Evolutionary conservation across 805 yeast genomes (phyloP), one percentile per base, ranked within the genome.

Genomic region (Yarrowia sp.): DNA sequence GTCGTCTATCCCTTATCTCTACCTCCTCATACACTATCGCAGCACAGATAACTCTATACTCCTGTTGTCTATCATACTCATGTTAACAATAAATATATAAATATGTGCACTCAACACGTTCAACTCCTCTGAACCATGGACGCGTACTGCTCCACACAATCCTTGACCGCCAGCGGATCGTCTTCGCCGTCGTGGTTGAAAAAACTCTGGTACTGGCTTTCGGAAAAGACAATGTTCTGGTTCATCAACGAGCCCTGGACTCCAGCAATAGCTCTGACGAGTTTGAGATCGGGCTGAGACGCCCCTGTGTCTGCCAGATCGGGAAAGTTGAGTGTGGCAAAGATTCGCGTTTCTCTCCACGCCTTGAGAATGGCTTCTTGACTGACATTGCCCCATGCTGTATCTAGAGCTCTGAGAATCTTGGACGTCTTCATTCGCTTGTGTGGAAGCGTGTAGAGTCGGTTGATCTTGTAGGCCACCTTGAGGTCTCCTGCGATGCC

Each of bases 131-230:
- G 58, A n/a, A 51, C 58, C 30, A 51, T 35, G 19, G 58, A 16
- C 10, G 58, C 58, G 17, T 51, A 51, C 41, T 51, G 58, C 41
- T 51, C 58, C 4, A 51, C 58, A 10, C 58, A 33, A 6, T 51
- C 58, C 32, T 35, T 35, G 22, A 51, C 58, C 10, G 58, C 30
- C 16, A 28, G 14, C 10, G 58, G 41, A 3, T 51, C 58, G 30
- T 51, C 58, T 22, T 51, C 58, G 2, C 58, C 58, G 11, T 51
- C 58, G 26, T 51, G 58, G 41, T 35, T 51, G 30, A 51, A 51
- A 10, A 33, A 51, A 4, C 32, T 22, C 58, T 51, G 58, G 35
- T 32, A 51, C 58, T 51, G 58, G 41, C n/a, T 35, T 41, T 51
- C 58, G 1, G 41, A 17, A 10, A 33, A 51, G 32, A 3, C 41